A percentile compares a stretch with the other conserved stretches of the same genome.
phyloP scores from a whole-genome alignment of 108 stramenopile species.

The Cyclotella choctawhatcheeana region DNA sequence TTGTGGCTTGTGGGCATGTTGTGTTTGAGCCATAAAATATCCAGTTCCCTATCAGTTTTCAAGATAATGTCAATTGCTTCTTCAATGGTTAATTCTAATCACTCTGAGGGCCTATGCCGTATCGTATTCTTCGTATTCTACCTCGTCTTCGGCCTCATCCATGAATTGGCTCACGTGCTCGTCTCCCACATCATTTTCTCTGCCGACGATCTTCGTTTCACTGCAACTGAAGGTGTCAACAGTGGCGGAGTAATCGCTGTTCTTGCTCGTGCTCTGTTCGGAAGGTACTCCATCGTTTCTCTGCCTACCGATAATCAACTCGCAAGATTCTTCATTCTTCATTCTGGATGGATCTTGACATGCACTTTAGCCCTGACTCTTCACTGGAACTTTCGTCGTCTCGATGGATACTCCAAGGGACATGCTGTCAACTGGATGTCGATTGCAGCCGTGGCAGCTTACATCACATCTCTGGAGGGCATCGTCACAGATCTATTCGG shows the following conservation, averaged over 20 bases:
- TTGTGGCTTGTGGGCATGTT: no score
- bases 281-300: conserved; percentile 22
- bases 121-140: conserved; percentile 44
- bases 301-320: not conserved
- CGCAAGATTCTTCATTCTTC: conserved; percentile 31
- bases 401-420: not conserved
- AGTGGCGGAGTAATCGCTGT: conserved; percentile 23
- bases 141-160: conserved; percentile 57
- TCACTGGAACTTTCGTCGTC: conserved; percentile 5
- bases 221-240: not conserved
- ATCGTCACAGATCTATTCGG: conserved; percentile 65
- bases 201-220: not conserved
- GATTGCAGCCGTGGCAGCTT: not conserved
- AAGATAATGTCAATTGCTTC: no score
- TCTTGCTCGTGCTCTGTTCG: conserved; percentile 26
- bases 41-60: no score
- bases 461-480: conserved; percentile 1
- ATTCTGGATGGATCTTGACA: conserved; percentile 71
- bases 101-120: not conserved
- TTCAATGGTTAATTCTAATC: not conserved
- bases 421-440: not conserved
- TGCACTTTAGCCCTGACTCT: conserved; percentile 34
- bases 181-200: conserved; percentile 28
- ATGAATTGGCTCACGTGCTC: conserved; percentile 61
- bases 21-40: no score